Evolutionary conservation across 371 early-diverging fungal genomes (phyloP), one percentile per base, ranked within the genome.

Genomic region (Mucor mucedo): DNA sequence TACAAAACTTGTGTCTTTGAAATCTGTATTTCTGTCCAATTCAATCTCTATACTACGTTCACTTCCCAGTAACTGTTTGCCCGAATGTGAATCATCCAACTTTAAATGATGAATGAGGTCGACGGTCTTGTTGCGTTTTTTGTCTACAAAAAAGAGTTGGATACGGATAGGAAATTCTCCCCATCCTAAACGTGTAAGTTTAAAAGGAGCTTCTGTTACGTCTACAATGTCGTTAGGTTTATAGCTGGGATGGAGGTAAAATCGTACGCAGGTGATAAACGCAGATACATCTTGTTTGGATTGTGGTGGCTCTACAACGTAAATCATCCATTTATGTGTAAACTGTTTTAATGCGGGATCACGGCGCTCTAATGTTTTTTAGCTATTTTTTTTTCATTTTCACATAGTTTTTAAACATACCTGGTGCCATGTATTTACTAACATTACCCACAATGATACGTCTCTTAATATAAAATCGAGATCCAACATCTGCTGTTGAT

Each of bases 311-410:
- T 77, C 90, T 45, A 78, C 84, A 47, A 96, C 85, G 71, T 93
- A 96, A 11, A 95, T 83, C 85, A 93, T 95, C 98, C 98, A 97
- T 73, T 89, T 89, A 79, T 91, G 94, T 14, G 90, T 85, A 66
- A 80, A 86, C 52, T 90, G 79, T 35, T 82, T 85, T 35, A 85
- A 58, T 1, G 80, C 84, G 3, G 80, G 72, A 32, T 89, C 86
- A 27, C 93, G 83, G 54, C 88, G 79, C 50, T 90, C 89, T 68
- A 68, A 29, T 14, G 14, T 28, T 53, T 2, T 44, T 6, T 32
- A 39, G 13, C 35, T 29, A n/a, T 6, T 8, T 38, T 29, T 16
- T 14, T 38, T 14, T 14, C 13, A 16, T 38, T 3, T 16, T 28
- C 21, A 27, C 11, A 10, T 29, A 39, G 13, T 30, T 14, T 30